Conservation (phyloP, 148 eudicot genomes). For the Camellia granthamiana region DNA sequence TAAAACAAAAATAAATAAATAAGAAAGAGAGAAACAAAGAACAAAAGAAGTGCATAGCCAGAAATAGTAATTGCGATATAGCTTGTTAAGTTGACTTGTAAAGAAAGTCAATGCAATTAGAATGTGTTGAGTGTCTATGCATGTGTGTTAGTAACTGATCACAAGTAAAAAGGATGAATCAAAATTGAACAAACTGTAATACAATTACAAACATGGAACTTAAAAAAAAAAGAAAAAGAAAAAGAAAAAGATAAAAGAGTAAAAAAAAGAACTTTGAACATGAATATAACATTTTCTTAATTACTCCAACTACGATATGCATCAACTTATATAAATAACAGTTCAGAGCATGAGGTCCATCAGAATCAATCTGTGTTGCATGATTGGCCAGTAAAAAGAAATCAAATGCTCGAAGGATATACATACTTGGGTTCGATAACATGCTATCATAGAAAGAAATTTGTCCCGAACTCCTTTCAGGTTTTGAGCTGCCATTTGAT, state of each 20-base stretch:
- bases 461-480: conserved; percentile 51
- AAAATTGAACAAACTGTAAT: not conserved
- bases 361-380: not conserved
- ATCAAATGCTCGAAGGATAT: conserved; percentile 6
- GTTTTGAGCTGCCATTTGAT: conserved; percentile 45
- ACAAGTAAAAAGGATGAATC: not conserved
- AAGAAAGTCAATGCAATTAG: too few species aligned
- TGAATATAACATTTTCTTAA: not conserved
- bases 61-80: too few species aligned
- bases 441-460: conserved; percentile 63
- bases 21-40: too few species aligned
- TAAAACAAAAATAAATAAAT: too few species aligned
- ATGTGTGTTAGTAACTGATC: not conserved
- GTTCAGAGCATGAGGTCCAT: not conserved
- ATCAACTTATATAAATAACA: not conserved
- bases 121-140: not conserved
- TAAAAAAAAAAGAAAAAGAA: not conserved
- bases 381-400: not conserved
- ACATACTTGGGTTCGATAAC: conserved; percentile 69
- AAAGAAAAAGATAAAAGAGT: not conserved
- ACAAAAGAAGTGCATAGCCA: too few species aligned
- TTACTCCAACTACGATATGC: not conserved
- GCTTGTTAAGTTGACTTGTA: too few species aligned
- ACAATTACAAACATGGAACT: not conserved
- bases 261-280: not conserved